phyloP scores from a whole-genome alignment of 371 early-diverging fungal genomes.

The Rhizopus arrhizus region DNA sequence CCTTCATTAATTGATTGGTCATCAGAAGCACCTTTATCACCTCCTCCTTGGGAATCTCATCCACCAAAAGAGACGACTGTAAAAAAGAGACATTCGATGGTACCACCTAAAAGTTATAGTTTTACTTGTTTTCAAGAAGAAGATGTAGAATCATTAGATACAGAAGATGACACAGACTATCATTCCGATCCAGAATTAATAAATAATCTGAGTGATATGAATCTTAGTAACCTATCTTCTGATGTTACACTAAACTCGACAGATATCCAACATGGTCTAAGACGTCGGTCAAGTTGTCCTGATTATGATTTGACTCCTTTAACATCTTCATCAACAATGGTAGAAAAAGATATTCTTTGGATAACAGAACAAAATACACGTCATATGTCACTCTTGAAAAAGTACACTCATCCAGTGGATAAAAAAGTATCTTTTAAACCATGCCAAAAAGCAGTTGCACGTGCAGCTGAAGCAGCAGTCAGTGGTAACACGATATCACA shows the following conservation, averaged over 20 bases:
- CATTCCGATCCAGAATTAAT: slow-evolving; percentile 20
- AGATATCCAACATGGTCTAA: slow-evolving; percentile 2
- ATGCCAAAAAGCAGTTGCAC: slow-evolving; percentile 20
- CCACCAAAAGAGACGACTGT: background rate
- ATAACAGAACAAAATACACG: slow-evolving; percentile 23
- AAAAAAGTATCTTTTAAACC: slow-evolving; percentile 19
- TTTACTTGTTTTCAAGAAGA: background rate
- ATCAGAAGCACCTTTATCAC: slow-evolving; percentile 20
- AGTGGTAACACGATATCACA: slow-evolving; percentile 9
- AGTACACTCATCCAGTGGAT: slow-evolving; percentile 17
- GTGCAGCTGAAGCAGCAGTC: slow-evolving; percentile 23
- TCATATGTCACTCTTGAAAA: slow-evolving; percentile 16
- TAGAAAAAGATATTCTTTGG: slow-evolving; percentile 21
- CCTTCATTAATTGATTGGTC: slow-evolving; percentile 20
- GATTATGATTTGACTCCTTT: background rate
- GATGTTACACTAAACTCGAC: slow-evolving; percentile 19
- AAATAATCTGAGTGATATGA: background rate
- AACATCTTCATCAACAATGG: slow-evolving; percentile 7
- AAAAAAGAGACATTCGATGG: slow-evolving; percentile 8
- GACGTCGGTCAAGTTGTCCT: slow-evolving; percentile 27
- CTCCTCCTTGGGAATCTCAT: slow-evolving; percentile 21
- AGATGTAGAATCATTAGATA: background rate
- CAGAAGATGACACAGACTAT: slow-evolving; percentile 8
- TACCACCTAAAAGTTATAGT: background rate
- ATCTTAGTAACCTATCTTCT: slow-evolving; percentile 5